Conservation (phyloP, 2,329 filamentous ascomycete species). For the Diaporthe citri region DNA sequence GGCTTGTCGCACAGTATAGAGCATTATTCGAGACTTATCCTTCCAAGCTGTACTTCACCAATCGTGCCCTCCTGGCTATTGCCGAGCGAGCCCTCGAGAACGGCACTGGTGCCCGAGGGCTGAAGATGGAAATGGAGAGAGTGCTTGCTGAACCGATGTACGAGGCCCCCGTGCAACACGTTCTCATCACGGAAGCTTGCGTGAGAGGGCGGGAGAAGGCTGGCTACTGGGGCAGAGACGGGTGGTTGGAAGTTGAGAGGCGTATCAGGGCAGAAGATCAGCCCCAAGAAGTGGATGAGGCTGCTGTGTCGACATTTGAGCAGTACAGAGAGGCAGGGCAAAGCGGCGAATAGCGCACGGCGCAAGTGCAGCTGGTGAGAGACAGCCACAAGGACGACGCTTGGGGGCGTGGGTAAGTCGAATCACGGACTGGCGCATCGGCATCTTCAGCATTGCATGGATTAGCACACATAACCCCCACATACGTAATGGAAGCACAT, state of each 20-base stretch:
- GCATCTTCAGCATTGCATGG: not conserved
- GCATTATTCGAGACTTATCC: conserved; percentile 86
- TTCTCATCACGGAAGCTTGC: conserved; percentile 79
- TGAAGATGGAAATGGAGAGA: conserved; percentile 85
- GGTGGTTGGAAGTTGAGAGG: conserved; percentile 76
- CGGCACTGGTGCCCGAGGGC: conserved; percentile 81
- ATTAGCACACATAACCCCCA: not conserved
- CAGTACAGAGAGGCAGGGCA: conserved; percentile 50
- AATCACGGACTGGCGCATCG: not conserved
- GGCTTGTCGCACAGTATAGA: conserved; percentile 87
- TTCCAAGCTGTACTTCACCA: conserved; percentile 86
- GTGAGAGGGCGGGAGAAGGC: conserved; percentile 72
- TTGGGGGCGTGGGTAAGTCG: not conserved
- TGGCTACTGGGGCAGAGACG: conserved; percentile 76
- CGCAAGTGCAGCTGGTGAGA: no score
- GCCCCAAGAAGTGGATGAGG: conserved; percentile 24
- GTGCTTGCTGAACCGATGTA: conserved; percentile 86
- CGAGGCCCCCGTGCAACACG: conserved; percentile 81
- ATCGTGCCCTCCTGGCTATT: conserved; percentile 82
- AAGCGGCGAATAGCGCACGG: conserved; percentile 46
- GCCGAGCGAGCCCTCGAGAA: conserved; percentile 74
- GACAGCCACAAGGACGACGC: not conserved
- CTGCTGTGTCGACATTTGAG: conserved; percentile 43
- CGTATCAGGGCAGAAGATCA: conserved; percentile 74
- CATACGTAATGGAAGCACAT: not conserved